A percentile compares a stretch with the other conserved stretches of the same genome.
Conservation (phyloP, 2,329 filamentous ascomycete genomes). For the Calonectria ilicicola region DNA sequence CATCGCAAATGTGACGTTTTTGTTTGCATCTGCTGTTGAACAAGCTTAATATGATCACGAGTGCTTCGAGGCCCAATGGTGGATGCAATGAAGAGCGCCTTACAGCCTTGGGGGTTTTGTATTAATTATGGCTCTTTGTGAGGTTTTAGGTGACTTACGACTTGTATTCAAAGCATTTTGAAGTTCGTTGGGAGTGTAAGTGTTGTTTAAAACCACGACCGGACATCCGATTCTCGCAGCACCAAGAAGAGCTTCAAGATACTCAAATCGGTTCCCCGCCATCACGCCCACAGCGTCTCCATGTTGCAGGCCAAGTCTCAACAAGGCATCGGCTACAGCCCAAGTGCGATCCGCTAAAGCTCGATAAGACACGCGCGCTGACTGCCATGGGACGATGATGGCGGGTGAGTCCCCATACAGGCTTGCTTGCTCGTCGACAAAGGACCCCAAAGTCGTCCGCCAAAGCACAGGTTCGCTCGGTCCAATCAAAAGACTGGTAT, state of each 20-base stretch:
- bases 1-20: background rate
- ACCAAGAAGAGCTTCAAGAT: constrained; percentile 29
- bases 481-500: background rate
- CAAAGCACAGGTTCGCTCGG: constrained; percentile 7
- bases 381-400: constrained; percentile 26
- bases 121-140: background rate
- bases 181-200: constrained; percentile 21
- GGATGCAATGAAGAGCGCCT: constrained; percentile 11
- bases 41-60: background rate
- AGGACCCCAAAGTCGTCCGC: background rate
- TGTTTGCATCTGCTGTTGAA: background rate
- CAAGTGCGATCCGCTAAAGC: constrained; percentile 23
- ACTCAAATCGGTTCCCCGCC: constrained; percentile 31
- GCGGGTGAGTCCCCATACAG: constrained; percentile 14
- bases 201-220: constrained; percentile 31
- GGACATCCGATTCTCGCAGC: constrained; percentile 26
- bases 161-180: constrained; percentile 9
- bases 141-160: background rate
- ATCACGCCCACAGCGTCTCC: constrained; percentile 29
- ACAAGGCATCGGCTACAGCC: constrained; percentile 27
- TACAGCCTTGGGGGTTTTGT: constrained; percentile 2
- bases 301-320: constrained; percentile 8
- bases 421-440: constrained; percentile 18
- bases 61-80: constrained; percentile 10
- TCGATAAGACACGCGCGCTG: constrained; percentile 14